phyloP scores from a whole-genome alignment of 2,329 filamentous ascomycete species.

The Neodidymelliopsis sp. region DNA sequence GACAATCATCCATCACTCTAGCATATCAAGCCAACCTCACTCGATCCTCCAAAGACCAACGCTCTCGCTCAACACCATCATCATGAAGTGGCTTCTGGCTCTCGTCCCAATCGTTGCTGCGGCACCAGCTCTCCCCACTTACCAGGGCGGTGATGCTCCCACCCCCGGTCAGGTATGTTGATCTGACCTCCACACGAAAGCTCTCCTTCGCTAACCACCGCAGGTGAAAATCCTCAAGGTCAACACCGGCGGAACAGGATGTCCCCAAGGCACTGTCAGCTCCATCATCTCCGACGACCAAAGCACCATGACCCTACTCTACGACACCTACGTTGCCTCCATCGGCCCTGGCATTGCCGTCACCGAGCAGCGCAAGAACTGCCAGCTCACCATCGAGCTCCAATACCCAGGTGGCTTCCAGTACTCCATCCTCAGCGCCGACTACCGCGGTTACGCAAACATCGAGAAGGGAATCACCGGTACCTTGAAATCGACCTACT shows the following conservation, averaged over 20 bases:
- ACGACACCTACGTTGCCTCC: constrained; percentile 60
- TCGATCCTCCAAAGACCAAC: constrained; percentile 28
- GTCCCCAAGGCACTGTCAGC: constrained; percentile 55
- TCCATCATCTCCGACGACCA: constrained; percentile 54
- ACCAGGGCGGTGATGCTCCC: constrained; percentile 36
- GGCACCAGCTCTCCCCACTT: constrained; percentile 24
- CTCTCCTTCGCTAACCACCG: constrained; percentile 18
- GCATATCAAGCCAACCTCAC: constrained; percentile 9
- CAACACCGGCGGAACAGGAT: constrained; percentile 58
- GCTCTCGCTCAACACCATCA: constrained; percentile 30
- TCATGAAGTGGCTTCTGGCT: constrained; percentile 50
- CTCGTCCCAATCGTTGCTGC: constrained; percentile 45
- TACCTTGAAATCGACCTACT: constrained; percentile 61
- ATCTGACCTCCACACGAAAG: not conserved
- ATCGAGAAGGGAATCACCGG: constrained; percentile 58
- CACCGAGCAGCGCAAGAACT: constrained; percentile 60
- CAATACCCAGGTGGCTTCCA: constrained; percentile 61
- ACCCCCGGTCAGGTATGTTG: constrained; percentile 37
- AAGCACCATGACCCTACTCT: constrained; percentile 60
- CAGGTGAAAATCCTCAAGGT: constrained; percentile 54
- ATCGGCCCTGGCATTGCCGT: constrained; percentile 55
- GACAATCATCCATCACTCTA: constrained; percentile 40
- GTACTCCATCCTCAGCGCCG: constrained; percentile 60
- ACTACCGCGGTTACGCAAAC: constrained; percentile 61
- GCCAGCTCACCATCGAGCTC: constrained; percentile 62